Evolutionary conservation across 2,329 filamentous ascomycete species (phyloP).

Genomic region (Paraconiothyrium sp.): DNA sequence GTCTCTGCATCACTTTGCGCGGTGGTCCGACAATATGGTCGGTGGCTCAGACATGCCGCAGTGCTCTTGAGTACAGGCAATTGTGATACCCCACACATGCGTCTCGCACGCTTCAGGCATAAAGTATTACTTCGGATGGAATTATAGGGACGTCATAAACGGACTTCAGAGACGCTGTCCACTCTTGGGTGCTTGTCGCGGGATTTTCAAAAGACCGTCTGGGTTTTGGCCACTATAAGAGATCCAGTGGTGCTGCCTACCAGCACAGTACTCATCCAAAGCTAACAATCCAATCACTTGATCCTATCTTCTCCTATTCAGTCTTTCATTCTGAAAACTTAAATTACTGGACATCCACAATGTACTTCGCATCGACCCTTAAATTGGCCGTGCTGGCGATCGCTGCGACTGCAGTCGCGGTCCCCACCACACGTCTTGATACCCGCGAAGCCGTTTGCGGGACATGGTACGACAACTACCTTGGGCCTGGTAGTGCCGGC

Average conservation of each 20-base stretch:
- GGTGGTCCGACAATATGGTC: no score
- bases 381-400: neutral
- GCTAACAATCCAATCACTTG: neutral
- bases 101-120: neutral
- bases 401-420: neutral
- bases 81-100: neutral
- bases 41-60: neutral
- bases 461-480: constrained; percentile 1
- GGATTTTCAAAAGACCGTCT: neutral
- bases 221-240: neutral
- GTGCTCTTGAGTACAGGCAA: neutral
- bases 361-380: constrained; percentile 1
- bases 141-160: neutral
- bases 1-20: neutral
- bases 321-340: neutral
- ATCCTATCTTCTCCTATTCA: neutral
- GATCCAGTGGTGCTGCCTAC: neutral
- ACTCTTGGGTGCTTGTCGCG: neutral
- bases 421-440: neutral
- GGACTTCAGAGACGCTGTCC: neutral
- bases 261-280: neutral
- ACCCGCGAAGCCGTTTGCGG: neutral
- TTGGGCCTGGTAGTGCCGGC: constrained; percentile 4
- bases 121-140: no score
- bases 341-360: neutral